These are phyloP conservation scores for Typha latifolia DNA, from an alignment of 176 grass and related monocot genomes.

Conservation along the genomic window DNA sequence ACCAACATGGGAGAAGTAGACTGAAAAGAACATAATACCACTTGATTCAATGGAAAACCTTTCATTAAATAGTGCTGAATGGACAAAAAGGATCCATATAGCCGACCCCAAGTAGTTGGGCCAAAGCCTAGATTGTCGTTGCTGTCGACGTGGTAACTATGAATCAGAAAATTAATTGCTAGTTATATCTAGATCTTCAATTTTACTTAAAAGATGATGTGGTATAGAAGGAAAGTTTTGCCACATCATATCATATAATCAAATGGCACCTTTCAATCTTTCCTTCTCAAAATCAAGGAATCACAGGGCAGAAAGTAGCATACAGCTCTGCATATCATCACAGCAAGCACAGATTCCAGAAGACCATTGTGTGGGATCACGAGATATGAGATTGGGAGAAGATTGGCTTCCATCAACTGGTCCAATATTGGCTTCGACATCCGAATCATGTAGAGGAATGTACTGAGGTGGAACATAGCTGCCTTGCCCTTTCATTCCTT, in stretches of 20 bases:
- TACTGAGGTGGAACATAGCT: slow-evolving; percentile 75
- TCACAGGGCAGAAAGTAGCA: slow-evolving; percentile 57
- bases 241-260: slow-evolving; percentile 23
- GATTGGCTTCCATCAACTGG: slow-evolving; percentile 25
- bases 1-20: neutral
- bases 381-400: slow-evolving; percentile 19
- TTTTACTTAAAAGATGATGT: too few species aligned
- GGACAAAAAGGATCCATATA: neutral
- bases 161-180: too few species aligned
- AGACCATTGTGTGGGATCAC: slow-evolving; percentile 65
- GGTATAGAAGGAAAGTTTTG: too few species aligned
- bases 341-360: slow-evolving; percentile 98
- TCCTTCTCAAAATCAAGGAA: slow-evolving; percentile 17
- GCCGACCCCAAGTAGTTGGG: neutral
- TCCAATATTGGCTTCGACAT: slow-evolving; percentile 36
- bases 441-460: slow-evolving; percentile 41
- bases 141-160: too few species aligned
- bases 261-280: slow-evolving; percentile 53
- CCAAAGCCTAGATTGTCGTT: too few species aligned
- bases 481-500: slow-evolving; percentile 48
- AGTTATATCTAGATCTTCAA: too few species aligned
- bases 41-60: neutral
- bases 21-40: neutral
- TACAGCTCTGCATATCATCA: slow-evolving; percentile 88
- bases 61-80: neutral